Conservation (phyloP, 768 basidiomycete genomes). For the Favolaschia claudopus region DNA sequence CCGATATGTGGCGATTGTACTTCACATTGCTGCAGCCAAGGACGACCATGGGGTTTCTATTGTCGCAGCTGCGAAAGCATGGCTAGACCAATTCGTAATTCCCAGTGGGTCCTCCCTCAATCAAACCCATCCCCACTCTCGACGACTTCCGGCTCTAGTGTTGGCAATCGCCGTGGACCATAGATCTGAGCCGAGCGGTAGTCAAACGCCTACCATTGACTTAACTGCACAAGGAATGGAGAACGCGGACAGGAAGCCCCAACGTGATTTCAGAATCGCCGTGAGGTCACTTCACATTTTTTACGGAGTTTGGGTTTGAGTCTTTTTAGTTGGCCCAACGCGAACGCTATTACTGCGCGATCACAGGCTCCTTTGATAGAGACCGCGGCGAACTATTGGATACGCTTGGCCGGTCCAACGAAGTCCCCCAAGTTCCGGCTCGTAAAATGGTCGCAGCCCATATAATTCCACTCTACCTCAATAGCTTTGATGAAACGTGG, state of each 20-base stretch:
- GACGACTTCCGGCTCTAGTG: background rate
- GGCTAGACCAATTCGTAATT: constrained; percentile 7
- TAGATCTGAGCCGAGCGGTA: constrained; percentile 5
- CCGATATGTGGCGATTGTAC: constrained; percentile 6
- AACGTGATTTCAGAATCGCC: constrained; percentile 2
- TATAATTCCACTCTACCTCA: constrained; percentile 1
- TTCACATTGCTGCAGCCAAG: constrained; percentile 9
- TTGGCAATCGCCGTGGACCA: background rate
- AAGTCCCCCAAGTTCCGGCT: background rate
- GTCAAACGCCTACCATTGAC: constrained; percentile 6
- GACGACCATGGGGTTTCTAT: constrained; percentile 1
- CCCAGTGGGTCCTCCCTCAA: background rate
- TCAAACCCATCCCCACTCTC: background rate
- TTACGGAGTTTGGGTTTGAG: background rate
- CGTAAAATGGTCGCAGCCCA: constrained; percentile 10
- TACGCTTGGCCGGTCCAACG: background rate
- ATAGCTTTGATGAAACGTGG: constrained; percentile 1
- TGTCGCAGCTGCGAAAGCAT: constrained; percentile 7
- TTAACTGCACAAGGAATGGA: constrained; percentile 1
- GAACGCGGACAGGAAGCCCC: constrained; percentile 1
- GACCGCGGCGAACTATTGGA: constrained; percentile 3
- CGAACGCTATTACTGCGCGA: constrained; percentile 6
- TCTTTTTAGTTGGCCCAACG: constrained; percentile 4
- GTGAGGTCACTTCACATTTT: background rate
- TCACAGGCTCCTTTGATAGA: background rate